phyloP scores from a whole-genome alignment of 2,329 filamentous ascomycete species.

The Phialemoniopsis sp. region DNA sequence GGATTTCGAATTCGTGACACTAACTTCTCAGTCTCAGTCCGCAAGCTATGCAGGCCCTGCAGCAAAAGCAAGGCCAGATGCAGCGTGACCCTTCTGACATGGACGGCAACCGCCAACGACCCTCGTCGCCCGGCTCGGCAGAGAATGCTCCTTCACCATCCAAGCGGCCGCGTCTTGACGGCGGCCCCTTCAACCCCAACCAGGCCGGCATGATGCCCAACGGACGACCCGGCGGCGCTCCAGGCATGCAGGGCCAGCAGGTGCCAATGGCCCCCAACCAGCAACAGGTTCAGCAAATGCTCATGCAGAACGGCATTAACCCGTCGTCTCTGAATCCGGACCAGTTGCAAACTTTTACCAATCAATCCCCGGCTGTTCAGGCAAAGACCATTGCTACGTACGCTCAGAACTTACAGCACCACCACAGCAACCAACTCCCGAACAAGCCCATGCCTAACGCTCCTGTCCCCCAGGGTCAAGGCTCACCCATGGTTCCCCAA shows the following conservation, averaged over 20 bases:
- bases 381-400: constrained; percentile 86
- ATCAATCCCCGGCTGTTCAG: constrained; percentile 55
- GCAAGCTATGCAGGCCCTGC: constrained; percentile 67
- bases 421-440: constrained; percentile 77
- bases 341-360: constrained; percentile 66
- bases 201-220: constrained; percentile 69
- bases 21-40: constrained; percentile 38
- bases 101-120: constrained; percentile 77
- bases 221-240: constrained; percentile 57
- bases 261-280: constrained; percentile 49
- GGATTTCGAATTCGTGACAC: too few species aligned
- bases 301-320: constrained; percentile 70
- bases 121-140: constrained; percentile 75
- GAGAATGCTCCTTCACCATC: constrained; percentile 91
- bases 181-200: constrained; percentile 68
- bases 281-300: constrained; percentile 54
- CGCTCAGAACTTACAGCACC: constrained; percentile 77
- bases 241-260: constrained; percentile 70
- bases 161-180: constrained; percentile 81
- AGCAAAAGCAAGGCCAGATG: constrained; percentile 73
- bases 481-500: constrained; percentile 76
- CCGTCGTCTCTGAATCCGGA: constrained; percentile 67
- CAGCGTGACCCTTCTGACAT: constrained; percentile 83
- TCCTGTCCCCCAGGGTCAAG: constrained; percentile 67
- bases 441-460: constrained; percentile 76